phyloP scores from a whole-genome alignment of 331 rosid genomes.

The Spiraea crenata region DNA sequence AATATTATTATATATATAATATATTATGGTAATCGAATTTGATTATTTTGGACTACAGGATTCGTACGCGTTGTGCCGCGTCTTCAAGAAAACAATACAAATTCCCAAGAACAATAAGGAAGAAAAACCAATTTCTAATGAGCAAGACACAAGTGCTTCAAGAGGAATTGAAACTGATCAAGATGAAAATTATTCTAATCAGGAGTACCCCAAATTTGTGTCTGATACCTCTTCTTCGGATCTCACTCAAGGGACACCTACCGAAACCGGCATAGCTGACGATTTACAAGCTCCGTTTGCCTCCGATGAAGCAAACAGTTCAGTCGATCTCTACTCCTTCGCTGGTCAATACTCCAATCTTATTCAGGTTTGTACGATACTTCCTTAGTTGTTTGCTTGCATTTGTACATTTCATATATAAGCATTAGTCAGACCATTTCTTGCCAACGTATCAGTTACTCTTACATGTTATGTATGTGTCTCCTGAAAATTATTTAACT shows the following conservation, averaged over 20 bases:
- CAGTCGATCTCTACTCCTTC: slow-evolving; percentile 48
- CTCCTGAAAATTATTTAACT: not conserved
- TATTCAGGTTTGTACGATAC: slow-evolving; percentile 61
- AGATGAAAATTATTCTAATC: slow-evolving; percentile 39
- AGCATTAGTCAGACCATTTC: not conserved
- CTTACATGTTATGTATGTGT: not conserved
- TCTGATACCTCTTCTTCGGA: slow-evolving; percentile 84
- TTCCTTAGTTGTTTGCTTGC: not conserved
- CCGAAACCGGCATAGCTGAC: slow-evolving; percentile 50
- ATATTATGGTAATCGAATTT: not conserved
- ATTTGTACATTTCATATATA: not conserved
- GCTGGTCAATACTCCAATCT: slow-evolving; percentile 46
- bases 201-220: slow-evolving; percentile 44
- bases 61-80: slow-evolving; percentile 90
- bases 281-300: slow-evolving; percentile 66
- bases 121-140: slow-evolving; percentile 11
- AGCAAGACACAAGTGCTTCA: slow-evolving; percentile 15
- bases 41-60: slow-evolving; percentile 45
- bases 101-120: slow-evolving; percentile 53
- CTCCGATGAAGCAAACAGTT: slow-evolving; percentile 87
- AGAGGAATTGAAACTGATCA: slow-evolving; percentile 42
- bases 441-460: not conserved
- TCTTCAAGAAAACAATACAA: slow-evolving; percentile 79
- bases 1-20: too few species aligned
- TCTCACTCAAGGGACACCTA: slow-evolving; percentile 74